Evolutionary conservation across 306 rosid genomes (phyloP).

Genomic region (Phaseolus lunatus): DNA sequence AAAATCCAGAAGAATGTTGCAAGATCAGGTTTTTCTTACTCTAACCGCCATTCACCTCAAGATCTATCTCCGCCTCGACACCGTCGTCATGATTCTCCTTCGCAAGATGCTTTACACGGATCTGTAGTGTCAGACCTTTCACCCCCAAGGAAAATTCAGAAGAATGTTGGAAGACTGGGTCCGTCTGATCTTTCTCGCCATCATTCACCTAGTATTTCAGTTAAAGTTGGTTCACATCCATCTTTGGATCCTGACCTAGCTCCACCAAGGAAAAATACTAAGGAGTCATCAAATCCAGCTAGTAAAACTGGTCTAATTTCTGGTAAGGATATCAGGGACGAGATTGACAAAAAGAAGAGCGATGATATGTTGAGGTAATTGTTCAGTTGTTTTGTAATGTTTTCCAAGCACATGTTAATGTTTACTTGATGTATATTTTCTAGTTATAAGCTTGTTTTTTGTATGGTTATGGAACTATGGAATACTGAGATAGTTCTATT

Average conservation of each 20-base stretch:
- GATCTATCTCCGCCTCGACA: conserved; percentile 62
- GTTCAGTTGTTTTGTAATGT: conserved; percentile 18
- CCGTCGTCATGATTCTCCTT: conserved; percentile 46
- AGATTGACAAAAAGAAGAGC: conserved; percentile 70
- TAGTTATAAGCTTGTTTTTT: conserved; percentile 22
- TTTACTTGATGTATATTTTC: conserved; percentile 4
- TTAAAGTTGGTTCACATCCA: conserved; percentile 44
- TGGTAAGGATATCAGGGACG: conserved; percentile 79
- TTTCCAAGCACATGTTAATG: conserved; percentile 7
- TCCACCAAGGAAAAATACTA: conserved; percentile 70
- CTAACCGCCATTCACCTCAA: conserved; percentile 41
- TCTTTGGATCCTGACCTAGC: conserved; percentile 61
- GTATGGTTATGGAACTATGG: conserved; percentile 30
- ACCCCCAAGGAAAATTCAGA: conserved; percentile 70
- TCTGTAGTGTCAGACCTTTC: conserved; percentile 61
- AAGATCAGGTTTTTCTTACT: conserved; percentile 44
- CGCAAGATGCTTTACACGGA: conserved; percentile 47
- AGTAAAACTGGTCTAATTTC: conserved; percentile 76
- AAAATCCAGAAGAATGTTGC: conserved; percentile 54
- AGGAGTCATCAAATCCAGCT: conserved; percentile 48
- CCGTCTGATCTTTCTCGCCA: conserved; percentile 46
- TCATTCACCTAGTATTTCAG: conserved; percentile 30
- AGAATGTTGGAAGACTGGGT: conserved; percentile 47
- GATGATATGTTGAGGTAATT: conserved; percentile 72
- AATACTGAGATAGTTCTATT: conserved; percentile 28